Evolutionary conservation across 441 rosid species (phyloP), one percentile per base, ranked within the genome.

Genomic region (Cnidoscolus chayamansa): DNA sequence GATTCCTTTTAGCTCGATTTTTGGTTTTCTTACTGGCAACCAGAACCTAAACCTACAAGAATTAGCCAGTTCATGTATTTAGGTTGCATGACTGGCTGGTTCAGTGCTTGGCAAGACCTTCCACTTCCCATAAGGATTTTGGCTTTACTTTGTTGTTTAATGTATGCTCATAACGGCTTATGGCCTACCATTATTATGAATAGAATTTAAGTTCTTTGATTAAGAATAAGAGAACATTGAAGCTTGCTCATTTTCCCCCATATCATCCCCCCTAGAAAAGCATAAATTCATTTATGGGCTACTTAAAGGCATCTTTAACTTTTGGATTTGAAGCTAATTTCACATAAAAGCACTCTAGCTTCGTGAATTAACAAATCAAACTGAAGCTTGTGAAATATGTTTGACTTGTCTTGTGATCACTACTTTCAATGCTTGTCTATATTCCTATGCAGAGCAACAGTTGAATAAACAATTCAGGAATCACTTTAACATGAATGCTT

Each of bases 21-120:
- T 53, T 40, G 49, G 40, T 53, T 53, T 20, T 59, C 20, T 13
- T 19, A 37, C 11, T 15, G 17, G 57, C 15, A 56, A 65, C 25
- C 12, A 19, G 8, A 55, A 32, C 30, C 7, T 40, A 51, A 70
- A 37, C 35, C 51, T 35, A n/a, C 7, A 20, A 47, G 57, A 47
- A 30, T 50, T 57, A 56, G 56, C 49, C 31, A 17, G 45, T 45
- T 58, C 49, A 50, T 30, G 40, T 11, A 60, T 4, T 69, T 57
- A 6, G 15, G 25, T 57, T 17, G 37, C 3, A 30, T 72, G 43
- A 49, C 16, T 32, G 56, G 25, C 65, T 47, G 3, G 17, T 67
- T 59, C 47, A 58, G 45, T 43, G 17, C 56, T 70, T 70, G 54
- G 51, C 62, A 68, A 68, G 45, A 68, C 50, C 55, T 55, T 32